Percentiles rank a stretch among this genome's conserved stretches.
Conservation (phyloP, 1,284 basidiomycete genomes). For the Mycosarcoma maydis region DNA sequence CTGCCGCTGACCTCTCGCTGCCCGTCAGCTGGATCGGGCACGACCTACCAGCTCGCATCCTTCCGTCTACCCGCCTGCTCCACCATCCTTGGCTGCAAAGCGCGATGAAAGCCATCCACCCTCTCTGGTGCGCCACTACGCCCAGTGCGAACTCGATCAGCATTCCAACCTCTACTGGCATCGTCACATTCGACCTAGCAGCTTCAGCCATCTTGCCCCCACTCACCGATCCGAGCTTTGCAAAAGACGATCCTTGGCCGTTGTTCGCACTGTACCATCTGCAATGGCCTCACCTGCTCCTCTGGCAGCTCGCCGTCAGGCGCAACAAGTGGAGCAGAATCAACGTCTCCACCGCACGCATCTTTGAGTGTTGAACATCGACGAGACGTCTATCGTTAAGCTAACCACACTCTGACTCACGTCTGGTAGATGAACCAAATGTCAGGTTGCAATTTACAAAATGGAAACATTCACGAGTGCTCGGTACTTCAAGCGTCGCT, state of each 20-base stretch:
- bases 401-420: too few species aligned
- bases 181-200: slow-evolving; percentile 17
- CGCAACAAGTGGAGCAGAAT: slow-evolving; percentile 45
- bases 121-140: slow-evolving; percentile 14
- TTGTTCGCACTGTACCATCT: slow-evolving; percentile 56
- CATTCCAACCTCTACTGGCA: background rate
- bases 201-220: slow-evolving; percentile 29
- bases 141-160: background rate
- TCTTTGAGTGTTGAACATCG: slow-evolving; percentile 56
- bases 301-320: slow-evolving; percentile 46
- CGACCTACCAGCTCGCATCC: slow-evolving; percentile 66
- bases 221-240: slow-evolving; percentile 44
- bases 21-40: slow-evolving; percentile 68
- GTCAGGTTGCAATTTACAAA: too few species aligned
- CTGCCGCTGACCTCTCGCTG: slow-evolving; percentile 34
- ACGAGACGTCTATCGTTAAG: too few species aligned
- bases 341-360: slow-evolving; percentile 56
- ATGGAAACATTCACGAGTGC: too few species aligned
- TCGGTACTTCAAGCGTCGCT: too few species aligned
- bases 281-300: slow-evolving; percentile 49
- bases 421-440: too few species aligned
- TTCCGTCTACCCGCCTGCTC: slow-evolving; percentile 33
- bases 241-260: slow-evolving; percentile 48
- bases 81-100: background rate
- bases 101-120: slow-evolving; percentile 16